phyloP scores from a whole-genome alignment of 306 rosid species.

The Vachellia pachyceras region DNA sequence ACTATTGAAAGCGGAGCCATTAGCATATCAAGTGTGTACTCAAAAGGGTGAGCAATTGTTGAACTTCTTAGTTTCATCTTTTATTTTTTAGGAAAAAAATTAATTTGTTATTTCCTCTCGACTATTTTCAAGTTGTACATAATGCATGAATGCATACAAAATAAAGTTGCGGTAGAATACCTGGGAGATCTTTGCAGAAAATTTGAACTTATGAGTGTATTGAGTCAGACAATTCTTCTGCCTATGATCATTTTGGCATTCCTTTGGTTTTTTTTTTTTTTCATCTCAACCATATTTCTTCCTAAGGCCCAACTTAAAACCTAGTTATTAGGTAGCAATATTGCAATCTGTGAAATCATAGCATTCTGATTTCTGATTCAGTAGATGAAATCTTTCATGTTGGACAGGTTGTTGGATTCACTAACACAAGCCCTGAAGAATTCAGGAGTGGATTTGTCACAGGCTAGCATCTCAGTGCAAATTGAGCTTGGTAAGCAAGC shows the following conservation, averaged over 20 bases:
- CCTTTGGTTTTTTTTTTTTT: not conserved
- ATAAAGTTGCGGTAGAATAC: constrained; percentile 5
- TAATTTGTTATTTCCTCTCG: not conserved
- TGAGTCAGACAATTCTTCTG: not conserved
- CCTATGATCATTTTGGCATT: not conserved
- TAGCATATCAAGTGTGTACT: constrained; percentile 88
- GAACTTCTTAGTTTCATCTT: not conserved
- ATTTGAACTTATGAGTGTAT: not conserved
- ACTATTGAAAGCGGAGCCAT: constrained; percentile 85
- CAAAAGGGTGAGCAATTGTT: constrained; percentile 80
- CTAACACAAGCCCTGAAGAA: constrained; percentile 88
- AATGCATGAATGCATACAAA: not conserved
- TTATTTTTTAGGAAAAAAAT: not conserved
- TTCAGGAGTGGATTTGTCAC: constrained; percentile 97
- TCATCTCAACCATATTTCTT: not conserved
- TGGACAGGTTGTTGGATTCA: constrained; percentile 79
- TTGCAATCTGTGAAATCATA: not conserved
- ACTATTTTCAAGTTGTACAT: constrained; percentile 7
- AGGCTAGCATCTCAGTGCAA: constrained; percentile 93
- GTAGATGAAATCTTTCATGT: constrained; percentile 28
- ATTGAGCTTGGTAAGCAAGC: constrained; percentile 84
- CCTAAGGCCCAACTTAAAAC: constrained; percentile 5
- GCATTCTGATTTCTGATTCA: constrained; percentile 28
- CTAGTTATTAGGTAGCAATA: constrained; percentile 5
- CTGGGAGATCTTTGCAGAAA: too few species aligned